phyloP scores from a whole-genome alignment of 2,329 filamentous ascomycete species.

The Sporothrix schenckii region DNA sequence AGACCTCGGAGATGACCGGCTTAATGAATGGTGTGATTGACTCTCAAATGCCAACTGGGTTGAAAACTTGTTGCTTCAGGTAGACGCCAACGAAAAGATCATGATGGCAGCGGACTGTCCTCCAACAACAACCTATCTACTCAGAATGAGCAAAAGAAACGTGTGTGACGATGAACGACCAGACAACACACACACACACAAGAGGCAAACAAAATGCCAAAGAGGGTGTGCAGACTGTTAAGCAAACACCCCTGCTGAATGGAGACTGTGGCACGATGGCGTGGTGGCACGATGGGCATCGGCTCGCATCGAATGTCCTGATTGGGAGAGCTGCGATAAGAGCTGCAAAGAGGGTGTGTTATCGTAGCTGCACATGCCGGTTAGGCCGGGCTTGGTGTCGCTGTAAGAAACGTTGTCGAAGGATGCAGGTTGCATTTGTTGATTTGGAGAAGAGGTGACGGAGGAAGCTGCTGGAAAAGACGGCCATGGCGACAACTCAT shows the following conservation, averaged over 20 bases:
- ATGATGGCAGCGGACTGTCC: neutral
- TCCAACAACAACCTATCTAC: neutral
- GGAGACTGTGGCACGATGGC: neutral
- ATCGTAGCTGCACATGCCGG: neutral
- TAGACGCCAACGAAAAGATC: neutral
- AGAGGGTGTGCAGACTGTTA: conserved; percentile 24
- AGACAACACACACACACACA: neutral
- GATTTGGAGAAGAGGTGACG: neutral
- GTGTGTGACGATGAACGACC: conserved; percentile 7
- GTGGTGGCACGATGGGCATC: conserved; percentile 14
- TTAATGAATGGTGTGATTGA: neutral
- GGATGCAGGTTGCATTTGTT: conserved; percentile 6
- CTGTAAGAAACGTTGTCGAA: neutral
- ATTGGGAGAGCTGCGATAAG: conserved; percentile 27
- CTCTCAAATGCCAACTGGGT: too few relatives aligned
- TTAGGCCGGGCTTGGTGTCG: neutral
- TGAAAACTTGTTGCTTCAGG: too few relatives aligned
- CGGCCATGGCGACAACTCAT: neutral
- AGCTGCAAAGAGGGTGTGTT: neutral
- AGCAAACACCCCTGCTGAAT: neutral
- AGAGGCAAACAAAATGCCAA: neutral
- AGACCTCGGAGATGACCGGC: conserved; percentile 27
- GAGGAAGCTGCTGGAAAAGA: neutral
- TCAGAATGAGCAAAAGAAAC: neutral
- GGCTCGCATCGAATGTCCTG: conserved; percentile 25